These are phyloP conservation scores for Microcera coccophila DNA, from an alignment of 2,329 filamentous ascomycete genomes.

Conservation along the genomic window DNA sequence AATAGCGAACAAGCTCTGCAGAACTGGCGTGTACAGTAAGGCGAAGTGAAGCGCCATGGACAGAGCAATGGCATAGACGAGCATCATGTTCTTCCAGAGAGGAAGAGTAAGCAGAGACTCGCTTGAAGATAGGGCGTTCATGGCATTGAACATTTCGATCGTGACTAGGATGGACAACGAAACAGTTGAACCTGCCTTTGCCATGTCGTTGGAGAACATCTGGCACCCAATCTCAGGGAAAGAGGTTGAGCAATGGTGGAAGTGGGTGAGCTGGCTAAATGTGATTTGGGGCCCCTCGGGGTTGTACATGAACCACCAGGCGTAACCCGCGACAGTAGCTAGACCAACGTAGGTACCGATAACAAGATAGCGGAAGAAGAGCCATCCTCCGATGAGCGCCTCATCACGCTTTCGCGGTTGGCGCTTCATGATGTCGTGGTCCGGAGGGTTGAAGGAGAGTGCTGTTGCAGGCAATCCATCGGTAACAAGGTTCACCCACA, in stretches of 20 bases:
- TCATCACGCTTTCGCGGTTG: conserved; percentile 90
- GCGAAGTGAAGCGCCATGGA: conserved; percentile 95
- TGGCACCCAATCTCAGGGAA: conserved; percentile 88
- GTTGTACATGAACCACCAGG: conserved; percentile 99
- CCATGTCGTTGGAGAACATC: conserved; percentile 84
- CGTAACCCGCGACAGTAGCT: conserved; percentile 93
- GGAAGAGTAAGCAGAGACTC: conserved; percentile 91
- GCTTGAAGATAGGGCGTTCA: conserved; percentile 94
- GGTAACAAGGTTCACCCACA: conserved; percentile 98
- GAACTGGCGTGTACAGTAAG: conserved; percentile 83
- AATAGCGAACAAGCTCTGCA: conserved; percentile 88
- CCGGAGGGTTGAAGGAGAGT: conserved; percentile 96
- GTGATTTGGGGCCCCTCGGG: conserved; percentile 82
- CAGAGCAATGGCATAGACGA: conserved; percentile 88
- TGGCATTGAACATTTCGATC: conserved; percentile 99
- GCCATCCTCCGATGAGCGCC: conserved; percentile 85
- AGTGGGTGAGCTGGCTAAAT: conserved; percentile 85
- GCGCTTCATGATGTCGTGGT: conserved; percentile 95
- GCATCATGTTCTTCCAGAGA: conserved; percentile 98
- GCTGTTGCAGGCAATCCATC: conserved; percentile 95
- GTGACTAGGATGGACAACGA: conserved; percentile 90
- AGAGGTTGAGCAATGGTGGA: conserved; percentile 83
- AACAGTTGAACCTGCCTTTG: conserved; percentile 87
- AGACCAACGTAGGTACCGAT: conserved; percentile 93
- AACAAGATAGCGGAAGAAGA: conserved; percentile 96